A percentile compares a stretch with the other conserved stretches of the same genome.
Conservation (phyloP, 495 filamentous ascomycete genomes). For the Annulohypoxylon bovei region DNA sequence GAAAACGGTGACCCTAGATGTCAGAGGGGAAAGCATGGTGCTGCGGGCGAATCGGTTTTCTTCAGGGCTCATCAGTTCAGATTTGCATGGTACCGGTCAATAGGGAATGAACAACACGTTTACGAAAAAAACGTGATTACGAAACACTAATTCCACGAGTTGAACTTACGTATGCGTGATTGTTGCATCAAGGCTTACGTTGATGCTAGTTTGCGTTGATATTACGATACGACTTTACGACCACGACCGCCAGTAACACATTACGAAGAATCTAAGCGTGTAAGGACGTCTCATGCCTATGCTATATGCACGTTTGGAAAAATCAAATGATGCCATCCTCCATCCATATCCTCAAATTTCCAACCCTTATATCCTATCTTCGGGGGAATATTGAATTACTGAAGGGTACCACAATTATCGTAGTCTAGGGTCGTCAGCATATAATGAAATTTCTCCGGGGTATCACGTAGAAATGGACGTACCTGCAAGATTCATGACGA, state of each 20-base stretch:
- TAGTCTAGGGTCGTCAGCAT: background rate
- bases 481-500: background rate
- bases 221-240: too few species aligned
- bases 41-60: conserved; percentile 41
- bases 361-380: background rate
- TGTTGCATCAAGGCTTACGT: background rate
- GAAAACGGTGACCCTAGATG: conserved; percentile 13
- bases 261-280: background rate
- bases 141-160: background rate
- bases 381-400: background rate
- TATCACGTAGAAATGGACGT: background rate
- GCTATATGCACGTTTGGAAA: background rate
- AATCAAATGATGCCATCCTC: background rate
- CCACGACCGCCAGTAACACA: background rate
- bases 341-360: background rate
- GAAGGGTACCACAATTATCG: background rate
- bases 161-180: conserved; percentile 9
- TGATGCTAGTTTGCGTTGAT: too few species aligned
- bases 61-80: conserved; percentile 42
- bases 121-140: conserved; percentile 35
- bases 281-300: background rate
- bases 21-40: conserved; percentile 34
- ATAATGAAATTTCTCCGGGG: background rate
- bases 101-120: conserved; percentile 48
- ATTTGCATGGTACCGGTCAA: conserved; percentile 49